Evolutionary conservation across 163 green algal species (phyloP).

Genomic region (Scenedesmus sp.): DNA sequence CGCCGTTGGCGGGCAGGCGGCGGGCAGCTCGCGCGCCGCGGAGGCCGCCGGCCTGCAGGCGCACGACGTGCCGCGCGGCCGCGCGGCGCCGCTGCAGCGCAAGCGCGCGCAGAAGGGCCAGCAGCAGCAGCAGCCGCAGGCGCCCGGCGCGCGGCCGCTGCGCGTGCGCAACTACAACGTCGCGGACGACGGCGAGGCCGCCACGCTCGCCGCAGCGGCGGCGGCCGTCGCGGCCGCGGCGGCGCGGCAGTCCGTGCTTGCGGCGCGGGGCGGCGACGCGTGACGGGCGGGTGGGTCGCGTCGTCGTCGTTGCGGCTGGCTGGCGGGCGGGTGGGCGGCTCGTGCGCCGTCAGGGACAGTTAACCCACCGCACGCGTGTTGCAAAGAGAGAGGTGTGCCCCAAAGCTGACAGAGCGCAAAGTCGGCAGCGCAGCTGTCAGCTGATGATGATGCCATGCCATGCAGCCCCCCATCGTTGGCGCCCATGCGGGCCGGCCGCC

Average conservation of each 20-base stretch:
- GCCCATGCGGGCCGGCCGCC: no score
- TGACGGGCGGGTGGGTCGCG: neutral
- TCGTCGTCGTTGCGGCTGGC: no score
- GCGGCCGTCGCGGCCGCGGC: neutral
- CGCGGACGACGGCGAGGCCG: constrained; percentile 22
- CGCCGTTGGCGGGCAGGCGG: neutral
- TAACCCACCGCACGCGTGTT: no score
- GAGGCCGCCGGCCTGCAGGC: constrained; percentile 1
- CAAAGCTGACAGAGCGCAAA: no score
- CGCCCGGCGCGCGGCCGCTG: neutral
- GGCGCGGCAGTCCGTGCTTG: constrained; percentile 9
- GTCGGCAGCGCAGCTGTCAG: no score
- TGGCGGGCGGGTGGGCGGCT: neutral
- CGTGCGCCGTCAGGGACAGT: no score
- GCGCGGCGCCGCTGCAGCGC: constrained; percentile 16
- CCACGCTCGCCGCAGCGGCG: neutral
- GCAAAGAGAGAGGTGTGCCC: no score
- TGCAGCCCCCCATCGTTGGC: no score
- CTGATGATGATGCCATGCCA: no score
- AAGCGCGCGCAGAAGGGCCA: constrained; percentile 21
- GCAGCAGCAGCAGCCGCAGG: neutral
- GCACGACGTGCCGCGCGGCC: neutral
- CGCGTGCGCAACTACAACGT: constrained; percentile 47
- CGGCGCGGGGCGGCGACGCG: neutral
- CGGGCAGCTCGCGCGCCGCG: neutral